Conservation (phyloP, 2,329 filamentous ascomycete genomes). For the Hymenoscyphus fructigenus region DNA sequence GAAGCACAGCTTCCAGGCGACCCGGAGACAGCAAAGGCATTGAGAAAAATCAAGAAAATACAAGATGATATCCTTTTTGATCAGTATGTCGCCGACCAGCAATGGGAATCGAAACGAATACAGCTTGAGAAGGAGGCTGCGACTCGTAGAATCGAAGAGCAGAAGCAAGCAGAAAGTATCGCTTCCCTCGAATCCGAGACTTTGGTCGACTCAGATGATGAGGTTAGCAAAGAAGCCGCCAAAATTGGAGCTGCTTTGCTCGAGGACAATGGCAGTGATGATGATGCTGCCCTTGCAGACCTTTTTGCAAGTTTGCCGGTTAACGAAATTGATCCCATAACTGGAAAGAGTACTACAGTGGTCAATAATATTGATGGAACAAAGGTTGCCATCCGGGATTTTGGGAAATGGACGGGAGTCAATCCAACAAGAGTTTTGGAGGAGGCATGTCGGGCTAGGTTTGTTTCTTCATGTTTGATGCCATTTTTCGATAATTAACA, state of each 20-base stretch:
- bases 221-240: slow-evolving; percentile 55
- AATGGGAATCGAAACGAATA: slow-evolving; percentile 62
- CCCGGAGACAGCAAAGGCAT: slow-evolving; percentile 59
- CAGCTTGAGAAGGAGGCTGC: slow-evolving; percentile 59
- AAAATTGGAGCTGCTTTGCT: slow-evolving; percentile 59
- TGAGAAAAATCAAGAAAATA: slow-evolving; percentile 73
- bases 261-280: slow-evolving; percentile 50
- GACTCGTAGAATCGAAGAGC: slow-evolving; percentile 7
- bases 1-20: slow-evolving; percentile 22
- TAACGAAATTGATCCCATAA: slow-evolving; percentile 56
- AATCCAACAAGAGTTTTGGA: slow-evolving; percentile 76
- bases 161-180: slow-evolving; percentile 24
- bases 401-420: slow-evolving; percentile 78
- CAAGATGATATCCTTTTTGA: slow-evolving; percentile 79
- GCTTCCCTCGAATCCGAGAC: slow-evolving; percentile 30
- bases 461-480: slow-evolving; percentile 24
- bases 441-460: slow-evolving; percentile 83
- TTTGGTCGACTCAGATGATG: slow-evolving; percentile 44
- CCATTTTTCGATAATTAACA: neutral
- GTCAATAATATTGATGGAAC: slow-evolving; percentile 52
- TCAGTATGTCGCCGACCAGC: slow-evolving; percentile 59
- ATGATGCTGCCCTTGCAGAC: slow-evolving; percentile 53
- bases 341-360: slow-evolving; percentile 58
- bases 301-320: slow-evolving; percentile 62
- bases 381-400: slow-evolving; percentile 70